Evolutionary conservation across 1,284 basidiomycete genomes (phyloP).

Genomic region (Chalciporus sp.): DNA sequence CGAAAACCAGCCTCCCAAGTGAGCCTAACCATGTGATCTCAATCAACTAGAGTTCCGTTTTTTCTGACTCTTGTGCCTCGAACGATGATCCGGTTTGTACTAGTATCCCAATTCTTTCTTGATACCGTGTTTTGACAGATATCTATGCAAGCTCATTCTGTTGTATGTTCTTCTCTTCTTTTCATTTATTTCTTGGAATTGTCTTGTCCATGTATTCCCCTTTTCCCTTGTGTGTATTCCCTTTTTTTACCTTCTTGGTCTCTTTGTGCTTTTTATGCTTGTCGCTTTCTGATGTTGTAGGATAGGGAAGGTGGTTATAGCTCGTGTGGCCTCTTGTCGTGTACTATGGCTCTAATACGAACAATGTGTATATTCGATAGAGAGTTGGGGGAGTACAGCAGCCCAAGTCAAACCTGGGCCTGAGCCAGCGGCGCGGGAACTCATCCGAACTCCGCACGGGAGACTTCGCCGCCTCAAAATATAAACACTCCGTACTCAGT

Average conservation of each 20-base stretch:
- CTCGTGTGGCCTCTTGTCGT: neutral
- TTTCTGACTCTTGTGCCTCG: neutral
- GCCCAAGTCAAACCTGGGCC: too few species aligned
- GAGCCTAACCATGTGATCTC: too few species aligned
- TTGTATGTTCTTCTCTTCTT: too few species aligned
- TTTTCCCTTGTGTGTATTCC: too few species aligned
- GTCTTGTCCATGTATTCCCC: neutral
- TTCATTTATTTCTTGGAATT: neutral
- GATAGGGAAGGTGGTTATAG: neutral
- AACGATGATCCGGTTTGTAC: neutral
- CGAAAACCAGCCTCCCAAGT: neutral
- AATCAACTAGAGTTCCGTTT: neutral
- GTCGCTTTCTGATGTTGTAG: neutral
- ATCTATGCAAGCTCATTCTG: neutral
- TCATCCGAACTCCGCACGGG: neutral
- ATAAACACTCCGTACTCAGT: too few species aligned
- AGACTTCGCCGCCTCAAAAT: too few species aligned
- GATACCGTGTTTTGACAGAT: neutral
- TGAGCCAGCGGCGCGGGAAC: too few species aligned
- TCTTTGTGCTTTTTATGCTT: neutral
- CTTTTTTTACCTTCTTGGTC: neutral
- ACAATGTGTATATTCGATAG: neutral
- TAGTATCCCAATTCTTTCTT: neutral
- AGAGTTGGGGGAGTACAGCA: too few species aligned
- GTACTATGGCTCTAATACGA: neutral